Conservation (phyloP, 352 stramenopile species). For the Phytopythium litorale region DNA sequence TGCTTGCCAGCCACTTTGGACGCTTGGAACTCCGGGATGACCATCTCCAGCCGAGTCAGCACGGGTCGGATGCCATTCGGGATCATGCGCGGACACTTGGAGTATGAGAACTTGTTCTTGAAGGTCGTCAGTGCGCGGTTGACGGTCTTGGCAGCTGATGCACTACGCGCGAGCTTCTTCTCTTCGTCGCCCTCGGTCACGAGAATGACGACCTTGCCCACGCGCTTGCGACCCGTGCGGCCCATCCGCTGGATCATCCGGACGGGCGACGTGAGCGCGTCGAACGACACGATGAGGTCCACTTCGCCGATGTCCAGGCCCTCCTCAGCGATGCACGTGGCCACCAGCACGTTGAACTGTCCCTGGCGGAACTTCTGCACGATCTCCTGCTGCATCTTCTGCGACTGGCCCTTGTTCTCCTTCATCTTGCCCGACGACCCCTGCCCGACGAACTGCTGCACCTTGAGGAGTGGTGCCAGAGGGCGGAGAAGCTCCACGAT, state of each 20-base stretch:
- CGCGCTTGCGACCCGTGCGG: conserved; percentile 94
- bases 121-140: conserved; percentile 82
- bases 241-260: conserved; percentile 95
- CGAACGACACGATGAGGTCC: conserved; percentile 93
- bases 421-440: conserved; percentile 77
- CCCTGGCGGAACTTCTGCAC: conserved; percentile 87
- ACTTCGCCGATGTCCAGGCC: conserved; percentile 95
- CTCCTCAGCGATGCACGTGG: conserved; percentile 96
- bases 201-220: conserved; percentile 88
- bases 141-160: conserved; percentile 76
- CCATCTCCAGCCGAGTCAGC: conserved; percentile 55
- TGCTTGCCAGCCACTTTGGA: conserved; percentile 69
- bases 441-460: conserved; percentile 94
- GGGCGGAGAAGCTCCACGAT: conserved; percentile 85
- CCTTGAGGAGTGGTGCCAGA: conserved; percentile 78
- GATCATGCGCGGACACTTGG: conserved; percentile 71
- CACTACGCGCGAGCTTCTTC: conserved; percentile 80
- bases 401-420: conserved; percentile 88
- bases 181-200: conserved; percentile 89
- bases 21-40: conserved; percentile 77
- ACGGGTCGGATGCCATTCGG: conserved; percentile 43
- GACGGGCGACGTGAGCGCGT: conserved; percentile 93
- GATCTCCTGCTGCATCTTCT: conserved; percentile 95
- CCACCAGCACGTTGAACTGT: conserved; percentile 91
- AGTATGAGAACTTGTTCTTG: conserved; percentile 88